phyloP scores from a whole-genome alignment of 2,329 filamentous ascomycete genomes.

The Monosporascus sp. region DNA sequence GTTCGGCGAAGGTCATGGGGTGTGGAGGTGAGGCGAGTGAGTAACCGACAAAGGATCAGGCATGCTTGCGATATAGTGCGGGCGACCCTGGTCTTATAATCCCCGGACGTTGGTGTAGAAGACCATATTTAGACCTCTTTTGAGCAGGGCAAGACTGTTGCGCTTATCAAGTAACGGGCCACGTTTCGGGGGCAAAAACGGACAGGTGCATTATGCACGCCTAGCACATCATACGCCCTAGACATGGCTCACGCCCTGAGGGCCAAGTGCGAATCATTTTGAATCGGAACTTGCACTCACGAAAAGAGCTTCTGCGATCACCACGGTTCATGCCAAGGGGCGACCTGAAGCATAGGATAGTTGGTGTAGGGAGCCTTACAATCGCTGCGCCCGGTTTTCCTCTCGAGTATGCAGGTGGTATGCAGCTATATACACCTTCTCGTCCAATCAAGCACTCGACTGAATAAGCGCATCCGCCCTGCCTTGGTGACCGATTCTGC shows the following conservation, averaged over 20 bases:
- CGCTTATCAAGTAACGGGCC: neutral
- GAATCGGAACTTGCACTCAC: neutral
- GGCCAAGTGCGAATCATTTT: neutral
- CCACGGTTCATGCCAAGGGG: neutral
- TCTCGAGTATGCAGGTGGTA: neutral
- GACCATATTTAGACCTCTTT: neutral
- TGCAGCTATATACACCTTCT: neutral
- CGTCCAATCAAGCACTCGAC: neutral
- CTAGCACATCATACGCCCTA: neutral
- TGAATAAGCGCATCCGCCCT: neutral
- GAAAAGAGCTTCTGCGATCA: neutral
- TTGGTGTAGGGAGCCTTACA: neutral
- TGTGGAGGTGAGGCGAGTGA: no score
- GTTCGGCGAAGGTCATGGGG: no score
- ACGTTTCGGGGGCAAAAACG: neutral
- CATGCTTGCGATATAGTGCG: no score
- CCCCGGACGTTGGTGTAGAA: neutral
- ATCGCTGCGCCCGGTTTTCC: neutral
- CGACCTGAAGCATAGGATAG: neutral
- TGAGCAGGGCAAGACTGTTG: neutral
- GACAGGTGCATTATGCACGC: neutral
- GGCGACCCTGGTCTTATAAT: no score
- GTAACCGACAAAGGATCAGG: no score
- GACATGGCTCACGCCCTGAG: neutral
- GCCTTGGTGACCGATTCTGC: neutral